Percentiles rank a stretch among this genome's conserved stretches.
Conservation (phyloP, 2,329 filamentous ascomycete species). For the Fusarium nygamai region DNA sequence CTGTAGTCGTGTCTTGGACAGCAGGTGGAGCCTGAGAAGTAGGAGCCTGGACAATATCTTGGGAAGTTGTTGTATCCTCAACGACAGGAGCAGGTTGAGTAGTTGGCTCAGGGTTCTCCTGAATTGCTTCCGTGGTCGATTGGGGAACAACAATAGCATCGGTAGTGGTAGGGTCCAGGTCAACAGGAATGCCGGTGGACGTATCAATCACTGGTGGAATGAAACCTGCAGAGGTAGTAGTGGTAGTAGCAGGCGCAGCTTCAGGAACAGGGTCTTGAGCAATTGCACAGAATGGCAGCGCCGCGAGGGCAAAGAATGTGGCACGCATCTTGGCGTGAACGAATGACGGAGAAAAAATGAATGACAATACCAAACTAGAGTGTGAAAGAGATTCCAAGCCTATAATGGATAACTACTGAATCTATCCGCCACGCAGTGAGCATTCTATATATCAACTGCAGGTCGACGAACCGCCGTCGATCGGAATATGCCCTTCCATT, state of each 20-base stretch:
- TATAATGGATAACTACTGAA: not conserved
- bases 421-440: not conserved
- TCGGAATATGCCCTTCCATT: not conserved
- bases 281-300: constrained; percentile 14
- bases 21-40: not conserved
- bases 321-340: constrained; percentile 13
- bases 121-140: not conserved
- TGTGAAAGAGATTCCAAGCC: not conserved
- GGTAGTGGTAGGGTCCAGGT: not conserved
- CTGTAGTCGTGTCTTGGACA: not conserved
- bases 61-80: not conserved
- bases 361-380: not conserved
- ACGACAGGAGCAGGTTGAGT: not conserved
- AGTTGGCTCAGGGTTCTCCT: not conserved
- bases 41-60: not conserved
- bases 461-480: not conserved
- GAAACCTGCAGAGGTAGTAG: not conserved
- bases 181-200: not conserved
- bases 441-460: not conserved
- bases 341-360: not conserved
- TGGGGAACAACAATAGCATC: not conserved
- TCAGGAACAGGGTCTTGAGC: constrained; percentile 11
- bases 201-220: not conserved
- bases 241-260: not conserved
- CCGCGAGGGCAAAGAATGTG: constrained; percentile 22